Conservation (phyloP, 2,329 filamentous ascomycete species). For the Trichoderma koningiopsis region DNA sequence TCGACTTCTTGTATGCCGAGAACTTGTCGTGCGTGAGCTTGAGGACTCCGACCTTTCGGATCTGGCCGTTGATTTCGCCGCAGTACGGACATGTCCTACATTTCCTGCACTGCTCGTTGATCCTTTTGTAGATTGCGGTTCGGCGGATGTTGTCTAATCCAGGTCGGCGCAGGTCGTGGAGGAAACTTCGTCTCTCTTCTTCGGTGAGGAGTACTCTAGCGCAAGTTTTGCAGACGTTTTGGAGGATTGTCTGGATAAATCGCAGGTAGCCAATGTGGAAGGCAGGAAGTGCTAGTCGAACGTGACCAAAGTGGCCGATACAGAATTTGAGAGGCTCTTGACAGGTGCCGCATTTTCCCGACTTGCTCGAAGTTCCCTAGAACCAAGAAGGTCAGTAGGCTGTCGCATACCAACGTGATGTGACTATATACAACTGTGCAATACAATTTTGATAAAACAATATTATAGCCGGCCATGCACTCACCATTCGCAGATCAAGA, state of each 20-base stretch:
- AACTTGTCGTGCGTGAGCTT: constrained; percentile 96
- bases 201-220: constrained; percentile 82
- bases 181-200: constrained; percentile 71
- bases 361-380: constrained; percentile 82
- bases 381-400: constrained; percentile 5
- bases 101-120: constrained; percentile 89
- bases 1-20: constrained; percentile 83
- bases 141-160: constrained; percentile 80
- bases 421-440: background rate
- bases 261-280: constrained; percentile 97
- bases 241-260: constrained; percentile 86
- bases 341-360: constrained; percentile 78
- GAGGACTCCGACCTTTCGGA: constrained; percentile 88
- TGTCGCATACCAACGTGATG: rapidly evolving
- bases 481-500: constrained; percentile 76
- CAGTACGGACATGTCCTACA: constrained; percentile 81
- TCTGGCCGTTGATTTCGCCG: constrained; percentile 80
- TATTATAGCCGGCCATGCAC: constrained; percentile 12
- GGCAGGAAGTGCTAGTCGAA: constrained; percentile 84
- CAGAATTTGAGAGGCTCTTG: constrained; percentile 79
- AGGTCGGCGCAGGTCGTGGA: constrained; percentile 79
- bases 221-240: constrained; percentile 95
- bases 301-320: constrained; percentile 93
- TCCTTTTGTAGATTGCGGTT: constrained; percentile 80
- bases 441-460: background rate